Conservation (phyloP, 2,329 filamentous ascomycete genomes). For the Fusarium falciforme region DNA sequence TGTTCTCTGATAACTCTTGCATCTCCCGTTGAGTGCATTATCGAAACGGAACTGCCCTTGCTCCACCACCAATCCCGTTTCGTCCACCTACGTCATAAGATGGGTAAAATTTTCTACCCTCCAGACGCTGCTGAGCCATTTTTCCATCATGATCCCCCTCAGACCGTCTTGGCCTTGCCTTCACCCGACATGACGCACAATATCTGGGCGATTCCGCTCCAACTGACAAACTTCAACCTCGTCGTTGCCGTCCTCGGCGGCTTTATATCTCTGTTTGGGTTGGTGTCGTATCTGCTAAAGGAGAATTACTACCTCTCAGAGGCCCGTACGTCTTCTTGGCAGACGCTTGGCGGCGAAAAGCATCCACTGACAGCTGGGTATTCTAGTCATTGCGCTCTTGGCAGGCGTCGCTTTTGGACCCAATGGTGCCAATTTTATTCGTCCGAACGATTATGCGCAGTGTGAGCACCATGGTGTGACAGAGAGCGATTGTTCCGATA, state of each 20-base stretch:
- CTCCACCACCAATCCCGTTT: background rate
- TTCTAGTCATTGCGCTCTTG: slow-evolving; percentile 82
- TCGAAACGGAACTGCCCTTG: background rate
- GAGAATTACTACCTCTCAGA: slow-evolving; percentile 93
- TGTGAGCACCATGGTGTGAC: slow-evolving; percentile 28
- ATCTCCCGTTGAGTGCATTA: background rate
- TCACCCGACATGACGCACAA: slow-evolving; percentile 17
- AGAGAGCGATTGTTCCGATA: slow-evolving; percentile 52
- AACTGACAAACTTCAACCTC: slow-evolving; percentile 84
- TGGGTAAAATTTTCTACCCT: background rate
- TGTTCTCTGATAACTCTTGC: background rate
- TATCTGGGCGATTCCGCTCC: slow-evolving; percentile 58
- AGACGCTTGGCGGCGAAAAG: slow-evolving; percentile 13
- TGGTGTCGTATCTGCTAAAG: slow-evolving; percentile 90
- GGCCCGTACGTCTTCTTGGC: slow-evolving; percentile 72
- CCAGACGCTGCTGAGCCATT: background rate
- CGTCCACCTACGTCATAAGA: background rate
- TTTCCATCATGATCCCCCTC: background rate
- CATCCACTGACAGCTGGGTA: slow-evolving; percentile 47
- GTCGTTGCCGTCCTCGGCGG: slow-evolving; percentile 83
- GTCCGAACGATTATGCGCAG: slow-evolving; percentile 78
- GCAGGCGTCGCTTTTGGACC: slow-evolving; percentile 84
- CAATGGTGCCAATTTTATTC: slow-evolving; percentile 79
- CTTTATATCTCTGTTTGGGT: slow-evolving; percentile 89
- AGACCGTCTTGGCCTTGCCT: background rate